These are phyloP conservation scores for Cyclaneusma minus DNA, from an alignment of 2,329 filamentous ascomycete species.

Conservation along the genomic window DNA sequence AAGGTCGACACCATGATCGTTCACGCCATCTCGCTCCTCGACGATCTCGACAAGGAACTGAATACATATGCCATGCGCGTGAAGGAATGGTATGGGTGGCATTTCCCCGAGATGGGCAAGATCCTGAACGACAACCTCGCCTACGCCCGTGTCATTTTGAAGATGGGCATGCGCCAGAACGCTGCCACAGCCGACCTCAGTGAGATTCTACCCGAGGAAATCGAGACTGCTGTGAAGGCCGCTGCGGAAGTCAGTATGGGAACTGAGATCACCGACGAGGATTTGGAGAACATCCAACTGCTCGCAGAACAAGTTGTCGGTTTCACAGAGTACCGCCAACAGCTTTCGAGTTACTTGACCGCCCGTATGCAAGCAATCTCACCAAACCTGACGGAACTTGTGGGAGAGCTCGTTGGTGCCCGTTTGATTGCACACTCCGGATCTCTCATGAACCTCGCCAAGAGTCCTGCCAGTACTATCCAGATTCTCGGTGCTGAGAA, in stretches of 20 bases:
- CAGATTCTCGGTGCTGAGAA: constrained; percentile 98
- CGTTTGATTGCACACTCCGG: constrained; percentile 89
- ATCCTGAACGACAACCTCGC: constrained; percentile 95
- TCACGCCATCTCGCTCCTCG: constrained; percentile 83
- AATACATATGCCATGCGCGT: constrained; percentile 98
- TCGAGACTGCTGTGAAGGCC: constrained; percentile 80
- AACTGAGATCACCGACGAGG: constrained; percentile 85
- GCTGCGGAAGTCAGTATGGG: constrained; percentile 97
- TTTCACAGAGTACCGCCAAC: constrained; percentile 78
- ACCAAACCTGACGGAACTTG: constrained; percentile 83
- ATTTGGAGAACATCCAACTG: constrained; percentile 82
- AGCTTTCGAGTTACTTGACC: constrained; percentile 78
- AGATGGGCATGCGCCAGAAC: constrained; percentile 79
- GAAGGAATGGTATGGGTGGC: constrained; percentile 99
- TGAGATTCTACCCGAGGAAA: constrained; percentile 87
- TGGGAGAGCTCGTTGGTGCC: constrained; percentile 87
- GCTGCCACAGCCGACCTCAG: constrained; percentile 64
- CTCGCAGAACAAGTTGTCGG: constrained; percentile 86
- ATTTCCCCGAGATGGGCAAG: constrained; percentile 95
- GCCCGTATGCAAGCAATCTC: constrained; percentile 94
- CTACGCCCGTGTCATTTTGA: constrained; percentile 76
- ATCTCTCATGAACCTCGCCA: constrained; percentile 86
- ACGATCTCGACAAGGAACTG: constrained; percentile 95
- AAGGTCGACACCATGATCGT: constrained; percentile 99
- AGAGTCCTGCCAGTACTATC: constrained; percentile 87